Conservation (phyloP, 805 yeast species). For the Cyberlindnera saturnus region DNA sequence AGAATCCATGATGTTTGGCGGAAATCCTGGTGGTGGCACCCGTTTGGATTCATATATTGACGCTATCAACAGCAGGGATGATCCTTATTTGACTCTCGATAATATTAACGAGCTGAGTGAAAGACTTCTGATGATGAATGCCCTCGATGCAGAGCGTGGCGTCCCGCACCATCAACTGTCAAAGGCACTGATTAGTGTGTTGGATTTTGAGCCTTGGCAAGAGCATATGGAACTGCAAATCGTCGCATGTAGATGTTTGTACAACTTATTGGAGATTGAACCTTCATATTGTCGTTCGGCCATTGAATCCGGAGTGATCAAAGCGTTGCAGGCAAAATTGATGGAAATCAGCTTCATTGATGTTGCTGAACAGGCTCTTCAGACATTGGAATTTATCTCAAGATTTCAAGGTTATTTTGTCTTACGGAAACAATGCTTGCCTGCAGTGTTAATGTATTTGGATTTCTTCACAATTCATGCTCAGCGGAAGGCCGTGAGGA, state of each 20-base stretch:
- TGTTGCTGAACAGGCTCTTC: conserved; percentile 85
- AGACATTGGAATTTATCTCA: conserved; percentile 64
- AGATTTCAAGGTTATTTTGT: conserved; percentile 44
- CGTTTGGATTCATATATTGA: conserved; percentile 15
- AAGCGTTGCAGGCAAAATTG: conserved; percentile 58
- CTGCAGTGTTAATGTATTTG: conserved; percentile 61
- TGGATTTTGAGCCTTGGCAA: conserved; percentile 49
- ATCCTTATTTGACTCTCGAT: conserved; percentile 57
- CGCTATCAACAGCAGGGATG: conserved; percentile 29
- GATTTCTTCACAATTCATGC: conserved; percentile 89
- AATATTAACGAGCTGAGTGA: conserved; percentile 61
- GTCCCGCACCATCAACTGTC: conserved; percentile 58
- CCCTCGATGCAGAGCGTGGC: conserved; percentile 51
- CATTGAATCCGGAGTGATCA: conserved; percentile 59
- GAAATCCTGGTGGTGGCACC: conserved; percentile 15
- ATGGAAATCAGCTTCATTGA: conserved; percentile 79
- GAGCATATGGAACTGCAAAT: conserved; percentile 77
- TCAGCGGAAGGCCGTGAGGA: conserved; percentile 72
- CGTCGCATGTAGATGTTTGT: conserved; percentile 77
- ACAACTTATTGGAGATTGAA: conserved; percentile 72
- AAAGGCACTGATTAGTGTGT: conserved; percentile 46
- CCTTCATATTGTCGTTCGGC: conserved; percentile 58
- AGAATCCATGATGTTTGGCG: conserved; percentile 30
- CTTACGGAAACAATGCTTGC: conserved; percentile 54
- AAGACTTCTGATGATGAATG: conserved; percentile 62